These are phyloP conservation scores for Colletotrichum gigasporum DNA, from an alignment of 2,329 filamentous ascomycete genomes.

Conservation along the genomic window DNA sequence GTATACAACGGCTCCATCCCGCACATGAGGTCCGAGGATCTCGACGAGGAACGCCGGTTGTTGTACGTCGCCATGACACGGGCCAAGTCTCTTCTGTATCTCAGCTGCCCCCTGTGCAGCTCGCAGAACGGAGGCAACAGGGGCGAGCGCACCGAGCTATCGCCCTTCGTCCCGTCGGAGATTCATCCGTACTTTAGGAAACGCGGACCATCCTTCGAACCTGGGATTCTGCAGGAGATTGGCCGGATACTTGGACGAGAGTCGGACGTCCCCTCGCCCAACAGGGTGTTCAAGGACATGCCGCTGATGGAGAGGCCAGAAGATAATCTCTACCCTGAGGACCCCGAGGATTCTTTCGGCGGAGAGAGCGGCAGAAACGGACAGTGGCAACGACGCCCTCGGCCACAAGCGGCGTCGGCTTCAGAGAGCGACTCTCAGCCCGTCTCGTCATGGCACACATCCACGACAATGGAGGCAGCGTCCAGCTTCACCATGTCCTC, in stretches of 20 bases:
- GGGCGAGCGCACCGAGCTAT: slow-evolving; percentile 63
- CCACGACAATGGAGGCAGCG: slow-evolving; percentile 70
- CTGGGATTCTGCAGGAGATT: slow-evolving; percentile 69
- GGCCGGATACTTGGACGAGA: slow-evolving; percentile 75
- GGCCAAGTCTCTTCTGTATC: slow-evolving; percentile 84
- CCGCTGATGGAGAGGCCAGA: slow-evolving; percentile 65
- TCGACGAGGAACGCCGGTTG: slow-evolving; percentile 86
- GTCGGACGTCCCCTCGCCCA: slow-evolving; percentile 59
- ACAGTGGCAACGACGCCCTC: slow-evolving; percentile 17
- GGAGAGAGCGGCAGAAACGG: slow-evolving; percentile 11
- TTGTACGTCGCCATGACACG: slow-evolving; percentile 98
- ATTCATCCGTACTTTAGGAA: slow-evolving; percentile 53
- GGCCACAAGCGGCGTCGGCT: slow-evolving; percentile 3
- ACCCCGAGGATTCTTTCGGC: slow-evolving; percentile 31
- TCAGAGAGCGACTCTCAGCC: neutral
- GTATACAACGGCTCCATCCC: slow-evolving; percentile 92
- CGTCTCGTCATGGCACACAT: slow-evolving; percentile 19
- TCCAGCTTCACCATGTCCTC: slow-evolving; percentile 67
- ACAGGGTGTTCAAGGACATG: slow-evolving; percentile 62
- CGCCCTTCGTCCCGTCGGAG: slow-evolving; percentile 72
- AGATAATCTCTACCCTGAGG: slow-evolving; percentile 73
- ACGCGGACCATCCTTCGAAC: slow-evolving; percentile 76
- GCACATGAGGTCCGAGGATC: slow-evolving; percentile 85
- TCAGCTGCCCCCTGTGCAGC: slow-evolving; percentile 80
- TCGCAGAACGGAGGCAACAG: slow-evolving; percentile 66